phyloP scores from a whole-genome alignment of 148 eudicot genomes.

The Drosera capensis region DNA sequence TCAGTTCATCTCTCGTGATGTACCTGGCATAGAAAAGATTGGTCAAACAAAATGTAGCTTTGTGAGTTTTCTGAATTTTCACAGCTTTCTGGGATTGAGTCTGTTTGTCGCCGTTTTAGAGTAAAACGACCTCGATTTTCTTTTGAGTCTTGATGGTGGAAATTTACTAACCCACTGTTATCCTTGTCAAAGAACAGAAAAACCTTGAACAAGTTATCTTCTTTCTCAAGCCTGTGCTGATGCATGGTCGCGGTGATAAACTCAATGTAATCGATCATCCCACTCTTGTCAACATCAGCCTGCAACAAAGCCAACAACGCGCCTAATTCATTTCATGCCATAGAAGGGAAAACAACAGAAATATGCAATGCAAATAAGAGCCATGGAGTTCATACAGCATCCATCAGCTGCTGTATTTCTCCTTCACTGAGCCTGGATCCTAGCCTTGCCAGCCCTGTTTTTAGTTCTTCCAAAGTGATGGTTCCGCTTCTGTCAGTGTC shows the following conservation, averaged over 20 bases:
- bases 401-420: constrained; percentile 71
- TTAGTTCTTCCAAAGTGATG: constrained; percentile 72
- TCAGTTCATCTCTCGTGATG: constrained; percentile 83
- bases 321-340: neutral
- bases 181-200: constrained; percentile 72
- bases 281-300: constrained; percentile 82
- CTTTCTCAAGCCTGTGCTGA: constrained; percentile 70
- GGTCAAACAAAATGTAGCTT: neutral
- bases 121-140: neutral
- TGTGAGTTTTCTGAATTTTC: neutral
- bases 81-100: neutral
- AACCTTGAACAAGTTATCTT: constrained; percentile 54
- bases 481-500: constrained; percentile 82
- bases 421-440: constrained; percentile 56
- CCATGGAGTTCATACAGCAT: constrained; percentile 44
- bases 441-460: constrained; percentile 48
- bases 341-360: neutral
- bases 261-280: constrained; percentile 77
- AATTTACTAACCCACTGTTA: constrained; percentile 43
- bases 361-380: neutral
- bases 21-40: constrained; percentile 17
- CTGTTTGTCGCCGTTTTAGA: neutral
- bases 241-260: constrained; percentile 89
- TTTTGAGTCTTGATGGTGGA: no score
- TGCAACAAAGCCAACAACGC: constrained; percentile 9